Evolutionary conservation across 352 stramenopile genomes (phyloP).

Genomic region (Pythium utonaiense): DNA sequence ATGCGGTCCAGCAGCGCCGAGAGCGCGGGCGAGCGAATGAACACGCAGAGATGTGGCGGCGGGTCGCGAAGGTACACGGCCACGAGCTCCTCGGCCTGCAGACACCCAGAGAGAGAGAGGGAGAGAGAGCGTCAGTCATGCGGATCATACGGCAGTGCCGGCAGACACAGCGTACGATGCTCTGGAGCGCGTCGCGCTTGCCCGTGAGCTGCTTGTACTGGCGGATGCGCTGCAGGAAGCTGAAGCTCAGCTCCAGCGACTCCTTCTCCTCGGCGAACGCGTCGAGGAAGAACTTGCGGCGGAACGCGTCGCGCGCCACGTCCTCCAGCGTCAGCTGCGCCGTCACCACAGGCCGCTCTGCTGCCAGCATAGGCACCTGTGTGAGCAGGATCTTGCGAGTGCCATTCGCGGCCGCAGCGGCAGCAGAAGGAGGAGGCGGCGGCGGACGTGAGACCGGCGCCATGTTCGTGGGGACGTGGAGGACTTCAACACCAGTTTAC

Average conservation of each 20-base stretch:
- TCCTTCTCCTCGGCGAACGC: constrained; percentile 54
- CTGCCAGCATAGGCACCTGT: background rate
- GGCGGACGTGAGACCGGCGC: background rate
- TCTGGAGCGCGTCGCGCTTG: constrained; percentile 37
- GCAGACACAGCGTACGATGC: constrained; percentile 26
- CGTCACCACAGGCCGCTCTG: background rate
- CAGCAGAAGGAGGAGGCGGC: too few species aligned
- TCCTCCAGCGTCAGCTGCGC: constrained; percentile 46
- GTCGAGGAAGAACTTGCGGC: constrained; percentile 52
- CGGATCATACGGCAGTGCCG: too few species aligned
- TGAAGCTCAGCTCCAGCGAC: constrained; percentile 51
- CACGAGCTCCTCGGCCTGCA: constrained; percentile 47
- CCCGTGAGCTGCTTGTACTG: constrained; percentile 58
- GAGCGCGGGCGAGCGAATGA: constrained; percentile 14
- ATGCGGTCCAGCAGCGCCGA: constrained; percentile 32
- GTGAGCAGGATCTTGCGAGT: background rate
- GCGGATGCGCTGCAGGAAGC: constrained; percentile 50
- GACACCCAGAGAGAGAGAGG: background rate
- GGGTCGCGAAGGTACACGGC: constrained; percentile 34
- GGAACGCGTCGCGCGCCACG: constrained; percentile 52
- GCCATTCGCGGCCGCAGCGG: background rate
- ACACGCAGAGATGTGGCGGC: constrained; percentile 25
- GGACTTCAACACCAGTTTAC: background rate
- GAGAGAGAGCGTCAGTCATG: background rate
- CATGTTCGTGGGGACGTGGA: background rate